These are phyloP conservation scores for Gossypium sturtianum DNA, from an alignment of 345 rosid species.

Conservation along the genomic window DNA sequence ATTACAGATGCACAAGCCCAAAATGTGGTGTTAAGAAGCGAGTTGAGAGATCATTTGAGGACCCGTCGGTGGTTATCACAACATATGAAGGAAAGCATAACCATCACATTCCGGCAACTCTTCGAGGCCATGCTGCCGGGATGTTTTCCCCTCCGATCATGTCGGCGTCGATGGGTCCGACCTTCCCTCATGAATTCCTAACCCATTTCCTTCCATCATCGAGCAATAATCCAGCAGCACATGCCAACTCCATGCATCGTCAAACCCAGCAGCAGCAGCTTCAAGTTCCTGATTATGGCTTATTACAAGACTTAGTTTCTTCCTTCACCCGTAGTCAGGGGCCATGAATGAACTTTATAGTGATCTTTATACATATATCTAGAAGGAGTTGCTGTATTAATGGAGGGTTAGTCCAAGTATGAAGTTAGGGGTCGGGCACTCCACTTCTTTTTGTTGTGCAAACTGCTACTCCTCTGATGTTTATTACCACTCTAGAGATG, in stretches of 20 bases:
- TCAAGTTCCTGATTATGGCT: slow-evolving; percentile 28
- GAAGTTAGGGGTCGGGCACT: background rate
- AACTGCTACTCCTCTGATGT: background rate
- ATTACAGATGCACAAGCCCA: slow-evolving; percentile 59
- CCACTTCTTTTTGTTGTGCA: background rate
- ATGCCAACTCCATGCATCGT: slow-evolving; percentile 3
- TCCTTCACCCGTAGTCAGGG: slow-evolving; percentile 20
- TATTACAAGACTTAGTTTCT: slow-evolving; percentile 32
- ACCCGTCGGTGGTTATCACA: slow-evolving; percentile 48
- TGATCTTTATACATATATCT: background rate
- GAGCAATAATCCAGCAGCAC: background rate
- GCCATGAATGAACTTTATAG: slow-evolving; percentile 20
- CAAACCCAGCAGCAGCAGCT: slow-evolving; percentile 12
- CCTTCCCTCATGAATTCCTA: slow-evolving; percentile 28
- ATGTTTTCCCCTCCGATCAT: slow-evolving; percentile 24
- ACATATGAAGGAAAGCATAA: slow-evolving; percentile 67
- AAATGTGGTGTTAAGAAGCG: slow-evolving; percentile 57
- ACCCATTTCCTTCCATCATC: slow-evolving; percentile 23
- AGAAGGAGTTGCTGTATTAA: background rate
- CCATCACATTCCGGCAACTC: slow-evolving; percentile 40
- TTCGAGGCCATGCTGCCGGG: slow-evolving; percentile 29
- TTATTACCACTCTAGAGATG: background rate
- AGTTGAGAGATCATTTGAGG: slow-evolving; percentile 55
- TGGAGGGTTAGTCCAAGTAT: background rate
- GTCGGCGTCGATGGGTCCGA: slow-evolving; percentile 5